phyloP scores from a whole-genome alignment of 23 red algal species.

The Chondrus crispus region DNA sequence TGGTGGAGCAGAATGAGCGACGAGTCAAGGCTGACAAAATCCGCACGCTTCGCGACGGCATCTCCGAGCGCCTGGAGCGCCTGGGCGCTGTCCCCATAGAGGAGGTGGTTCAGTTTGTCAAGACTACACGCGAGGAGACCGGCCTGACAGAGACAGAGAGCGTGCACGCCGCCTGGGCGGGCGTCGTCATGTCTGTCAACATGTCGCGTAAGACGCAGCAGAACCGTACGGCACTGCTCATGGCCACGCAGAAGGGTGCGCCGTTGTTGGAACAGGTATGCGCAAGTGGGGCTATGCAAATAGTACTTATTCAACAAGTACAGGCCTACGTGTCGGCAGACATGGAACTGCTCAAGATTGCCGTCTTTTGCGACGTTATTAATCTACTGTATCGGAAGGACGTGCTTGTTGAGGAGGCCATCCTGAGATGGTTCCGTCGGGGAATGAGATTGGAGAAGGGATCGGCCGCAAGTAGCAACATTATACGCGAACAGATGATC shows the following conservation, averaged over 20 bases:
- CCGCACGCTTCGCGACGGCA: constrained; percentile 50
- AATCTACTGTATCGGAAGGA: constrained; percentile 73
- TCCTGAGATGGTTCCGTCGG: constrained; percentile 71
- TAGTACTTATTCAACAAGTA: constrained; percentile 59
- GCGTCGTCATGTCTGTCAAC: constrained; percentile 55
- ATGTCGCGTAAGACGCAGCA: constrained; percentile 72
- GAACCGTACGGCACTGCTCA: constrained; percentile 65
- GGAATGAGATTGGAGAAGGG: constrained; percentile 74
- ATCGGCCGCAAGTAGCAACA: constrained; percentile 61
- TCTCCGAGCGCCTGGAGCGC: constrained; percentile 51
- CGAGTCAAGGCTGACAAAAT: constrained; percentile 63
- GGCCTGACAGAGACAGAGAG: constrained; percentile 55
- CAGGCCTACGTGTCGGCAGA: constrained; percentile 71
- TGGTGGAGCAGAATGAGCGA: constrained; percentile 80
- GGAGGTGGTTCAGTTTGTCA: constrained; percentile 52
- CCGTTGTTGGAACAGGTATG: constrained; percentile 49
- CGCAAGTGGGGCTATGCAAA: constrained; percentile 49
- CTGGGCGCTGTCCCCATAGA: constrained; percentile 4
- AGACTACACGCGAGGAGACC: constrained; percentile 7
- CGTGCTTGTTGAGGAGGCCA: constrained; percentile 77
- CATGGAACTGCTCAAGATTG: constrained; percentile 81
- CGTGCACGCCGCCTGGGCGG: constrained; percentile 56
- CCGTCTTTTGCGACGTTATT: constrained; percentile 69
- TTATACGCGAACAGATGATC: constrained; percentile 78
- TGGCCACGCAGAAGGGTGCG: constrained; percentile 37